phyloP scores from a whole-genome alignment of 2,329 filamentous ascomycete species.

The Paracoccidioides brasiliensis region DNA sequence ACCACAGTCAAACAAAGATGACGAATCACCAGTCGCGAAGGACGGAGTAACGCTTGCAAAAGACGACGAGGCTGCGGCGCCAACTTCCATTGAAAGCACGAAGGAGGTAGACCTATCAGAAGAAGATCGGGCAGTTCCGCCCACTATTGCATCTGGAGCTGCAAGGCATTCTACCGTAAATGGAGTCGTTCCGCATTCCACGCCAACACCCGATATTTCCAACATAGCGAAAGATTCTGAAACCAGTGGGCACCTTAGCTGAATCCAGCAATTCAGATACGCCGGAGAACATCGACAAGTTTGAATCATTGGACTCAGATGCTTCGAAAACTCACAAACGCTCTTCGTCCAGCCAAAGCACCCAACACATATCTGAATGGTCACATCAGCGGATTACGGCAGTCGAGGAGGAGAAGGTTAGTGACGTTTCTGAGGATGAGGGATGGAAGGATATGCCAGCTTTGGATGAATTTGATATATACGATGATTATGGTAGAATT shows the following conservation, averaged over 20 bases:
- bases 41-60: background rate
- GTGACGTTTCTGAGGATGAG: constrained; percentile 48
- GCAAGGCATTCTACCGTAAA: background rate
- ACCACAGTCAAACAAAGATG: background rate
- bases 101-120: background rate
- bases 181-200: background rate
- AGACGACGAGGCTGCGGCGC: background rate
- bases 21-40: background rate
- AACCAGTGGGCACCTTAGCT: too few relatives aligned
- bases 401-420: constrained; percentile 31
- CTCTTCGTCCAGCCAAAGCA: background rate
- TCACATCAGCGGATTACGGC: constrained; percentile 67
- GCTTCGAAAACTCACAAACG: constrained; percentile 10
- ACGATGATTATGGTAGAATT: constrained; percentile 82
- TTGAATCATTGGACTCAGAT: constrained; percentile 3
- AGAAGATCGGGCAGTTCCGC: background rate
- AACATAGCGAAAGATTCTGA: background rate
- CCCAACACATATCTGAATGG: constrained; percentile 55
- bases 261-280: background rate
- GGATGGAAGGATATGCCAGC: constrained; percentile 92
- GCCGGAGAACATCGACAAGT: background rate
- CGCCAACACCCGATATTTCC: background rate
- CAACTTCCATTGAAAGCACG: background rate
- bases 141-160: background rate
- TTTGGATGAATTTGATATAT: constrained; percentile 84